A percentile compares a stretch with the other conserved stretches of the same genome.
phyloP scores from a whole-genome alignment of 208 protist species.

The Wallacemonas rigidus region DNA sequence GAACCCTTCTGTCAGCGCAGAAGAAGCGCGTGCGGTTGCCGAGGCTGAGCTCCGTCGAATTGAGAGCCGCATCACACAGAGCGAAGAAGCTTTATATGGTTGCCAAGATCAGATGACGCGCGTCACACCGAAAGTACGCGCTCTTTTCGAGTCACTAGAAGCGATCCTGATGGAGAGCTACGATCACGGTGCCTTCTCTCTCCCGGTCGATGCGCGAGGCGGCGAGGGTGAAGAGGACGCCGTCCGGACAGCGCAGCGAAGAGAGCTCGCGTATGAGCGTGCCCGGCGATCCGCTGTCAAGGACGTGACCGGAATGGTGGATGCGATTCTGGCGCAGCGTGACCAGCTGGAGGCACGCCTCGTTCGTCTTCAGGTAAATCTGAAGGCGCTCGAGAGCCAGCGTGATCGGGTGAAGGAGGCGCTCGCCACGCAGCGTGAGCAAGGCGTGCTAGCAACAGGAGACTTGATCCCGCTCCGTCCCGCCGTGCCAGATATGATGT shows the following conservation, averaged over 20 bases:
- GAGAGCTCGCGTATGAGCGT: slow-evolving; percentile 1
- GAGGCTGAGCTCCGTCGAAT: not conserved
- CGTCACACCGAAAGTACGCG: not conserved
- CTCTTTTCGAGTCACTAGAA: slow-evolving; percentile 15
- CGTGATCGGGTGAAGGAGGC: not conserved
- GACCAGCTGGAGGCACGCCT: slow-evolving; percentile 12
- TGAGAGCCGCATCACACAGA: slow-evolving; percentile 3
- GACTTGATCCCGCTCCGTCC: not conserved
- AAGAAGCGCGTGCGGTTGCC: slow-evolving; percentile 2
- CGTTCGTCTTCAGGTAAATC: slow-evolving; percentile 18
- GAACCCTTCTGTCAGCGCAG: not conserved
- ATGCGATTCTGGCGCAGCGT: slow-evolving; percentile 16
- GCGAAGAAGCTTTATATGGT: not conserved
- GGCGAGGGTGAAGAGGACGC: not conserved
- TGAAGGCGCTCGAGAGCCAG: slow-evolving; percentile 13
- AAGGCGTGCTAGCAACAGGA: not conserved
- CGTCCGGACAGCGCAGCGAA: not conserved
- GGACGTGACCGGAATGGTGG: not conserved
- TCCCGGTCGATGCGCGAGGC: not conserved
- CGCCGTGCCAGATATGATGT: not conserved
- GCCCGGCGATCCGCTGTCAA: not conserved
- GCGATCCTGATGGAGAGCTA: slow-evolving; percentile 23
- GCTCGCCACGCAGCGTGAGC: slow-evolving; percentile 1
- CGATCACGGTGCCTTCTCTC: slow-evolving; percentile 10
- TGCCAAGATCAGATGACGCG: not conserved